These are phyloP conservation scores for Penicillium sp. DNA, from an alignment of 2,329 filamentous ascomycete genomes.

Conservation along the genomic window DNA sequence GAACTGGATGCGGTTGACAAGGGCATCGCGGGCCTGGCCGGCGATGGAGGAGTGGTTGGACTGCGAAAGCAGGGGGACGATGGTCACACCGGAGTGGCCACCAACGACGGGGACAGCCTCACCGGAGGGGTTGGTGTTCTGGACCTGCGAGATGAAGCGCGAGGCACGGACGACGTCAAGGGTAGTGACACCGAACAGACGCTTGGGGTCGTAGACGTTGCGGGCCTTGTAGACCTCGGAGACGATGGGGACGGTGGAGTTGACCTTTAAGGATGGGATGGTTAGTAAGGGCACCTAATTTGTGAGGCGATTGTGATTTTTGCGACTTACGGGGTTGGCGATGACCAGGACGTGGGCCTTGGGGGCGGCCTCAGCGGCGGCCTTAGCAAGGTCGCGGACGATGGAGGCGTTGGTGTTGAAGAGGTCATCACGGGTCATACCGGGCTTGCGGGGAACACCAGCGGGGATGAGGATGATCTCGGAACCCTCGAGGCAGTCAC, in stretches of 20 bases:
- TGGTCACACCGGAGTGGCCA: slow-evolving; percentile 97
- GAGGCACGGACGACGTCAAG: slow-evolving; percentile 97
- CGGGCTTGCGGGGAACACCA: slow-evolving; percentile 97
- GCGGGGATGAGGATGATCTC: slow-evolving; percentile 97
- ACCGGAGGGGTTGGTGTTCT: slow-evolving; percentile 82
- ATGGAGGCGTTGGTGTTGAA: slow-evolving; percentile 99
- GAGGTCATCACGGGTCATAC: slow-evolving; percentile 97
- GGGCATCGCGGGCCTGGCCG: slow-evolving; percentile 69
- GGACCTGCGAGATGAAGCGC: slow-evolving; percentile 95
- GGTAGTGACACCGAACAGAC: slow-evolving; percentile 98
- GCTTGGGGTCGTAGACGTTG: slow-evolving; percentile 98
- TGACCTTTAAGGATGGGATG: slow-evolving; percentile 58
- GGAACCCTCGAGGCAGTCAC: slow-evolving; percentile 75
- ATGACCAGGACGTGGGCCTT: slow-evolving; percentile 97
- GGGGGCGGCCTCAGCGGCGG: slow-evolving; percentile 80
- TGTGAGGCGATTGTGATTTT: not conserved
- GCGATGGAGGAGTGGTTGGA: slow-evolving; percentile 80
- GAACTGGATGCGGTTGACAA: slow-evolving; percentile 95
- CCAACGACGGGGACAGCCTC: slow-evolving; percentile 96
- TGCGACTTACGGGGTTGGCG: slow-evolving; percentile 75
- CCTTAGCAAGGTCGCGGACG: slow-evolving; percentile 96
- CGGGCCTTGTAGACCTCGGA: slow-evolving; percentile 94
- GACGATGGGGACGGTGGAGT: slow-evolving; percentile 98
- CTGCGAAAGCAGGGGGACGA: slow-evolving; percentile 96
- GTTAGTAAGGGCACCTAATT: not conserved